phyloP scores from a whole-genome alignment of 2,329 filamentous ascomycete species.

The Ophiostoma ulmi region DNA sequence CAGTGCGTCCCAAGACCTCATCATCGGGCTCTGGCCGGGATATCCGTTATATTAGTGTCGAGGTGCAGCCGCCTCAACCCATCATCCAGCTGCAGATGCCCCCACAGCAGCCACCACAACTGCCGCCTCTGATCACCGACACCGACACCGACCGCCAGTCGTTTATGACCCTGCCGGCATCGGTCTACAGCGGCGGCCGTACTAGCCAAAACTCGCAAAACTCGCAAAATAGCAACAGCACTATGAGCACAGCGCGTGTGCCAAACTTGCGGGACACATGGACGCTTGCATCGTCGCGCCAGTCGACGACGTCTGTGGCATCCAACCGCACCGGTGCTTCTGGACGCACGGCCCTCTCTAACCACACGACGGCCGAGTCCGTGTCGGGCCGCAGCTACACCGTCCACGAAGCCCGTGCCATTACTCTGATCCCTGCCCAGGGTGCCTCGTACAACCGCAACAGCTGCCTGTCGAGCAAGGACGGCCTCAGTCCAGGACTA shows the following conservation, averaged over 20 bases:
- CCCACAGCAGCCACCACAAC: neutral
- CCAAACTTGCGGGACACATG: neutral
- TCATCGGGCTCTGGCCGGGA: conserved; percentile 2
- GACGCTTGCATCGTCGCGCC: conserved; percentile 31
- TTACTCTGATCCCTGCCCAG: conserved; percentile 36
- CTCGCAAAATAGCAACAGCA: conserved; percentile 21
- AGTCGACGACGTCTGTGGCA: conserved; percentile 35
- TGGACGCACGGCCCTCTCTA: neutral
- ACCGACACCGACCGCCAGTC: neutral
- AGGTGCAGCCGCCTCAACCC: neutral
- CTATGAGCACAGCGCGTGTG: conserved; percentile 13
- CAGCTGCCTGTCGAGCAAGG: neutral
- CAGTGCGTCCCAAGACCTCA: conserved; percentile 34
- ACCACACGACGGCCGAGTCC: neutral
- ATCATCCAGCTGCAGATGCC: neutral
- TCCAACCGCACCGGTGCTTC: conserved; percentile 18
- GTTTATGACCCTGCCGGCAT: neutral
- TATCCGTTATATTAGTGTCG: neutral
- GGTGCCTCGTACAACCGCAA: conserved; percentile 19
- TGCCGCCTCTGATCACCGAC: neutral
- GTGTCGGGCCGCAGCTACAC: conserved; percentile 20
- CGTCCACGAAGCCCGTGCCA: conserved; percentile 38
- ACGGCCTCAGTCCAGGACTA: neutral
- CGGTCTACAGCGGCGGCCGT: neutral
- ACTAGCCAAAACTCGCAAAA: neutral